Base-by-base conservation (phyloP, 1,139 yeast genomes). In the Nakaseomyces glabratus region DNA sequence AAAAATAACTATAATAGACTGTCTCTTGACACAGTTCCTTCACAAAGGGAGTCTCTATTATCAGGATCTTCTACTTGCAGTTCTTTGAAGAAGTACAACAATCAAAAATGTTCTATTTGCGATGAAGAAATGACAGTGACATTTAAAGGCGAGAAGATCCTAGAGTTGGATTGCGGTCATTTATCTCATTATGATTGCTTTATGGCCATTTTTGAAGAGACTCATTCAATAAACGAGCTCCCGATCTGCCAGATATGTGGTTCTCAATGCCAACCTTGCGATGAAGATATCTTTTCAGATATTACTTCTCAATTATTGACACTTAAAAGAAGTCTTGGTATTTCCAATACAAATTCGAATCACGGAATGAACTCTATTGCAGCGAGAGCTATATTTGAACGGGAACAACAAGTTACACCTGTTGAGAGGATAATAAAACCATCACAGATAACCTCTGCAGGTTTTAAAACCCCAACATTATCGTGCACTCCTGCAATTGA, bases 41-140 rank as follows among this genome's bases (percentile, higher is more conserved):
- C 24, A 15, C 14, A 17, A 6, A 24, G 14, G 4, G 23, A 15
- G 8, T 16, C 28, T 20, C 23, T 34, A 2, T 20, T 24, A 12
- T 4, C 22, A 12, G 32, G 22, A 3, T 28, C 38, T 8, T 13
- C 28, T 5, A 16, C 9, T 8, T 7, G 21, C 10, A 7, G 38
- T 9, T 44, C 47, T 9, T 43, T 49, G 12, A 48, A 52, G 42
- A 45, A 45, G 25, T 52, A 40, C 35, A 37, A 46, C 3, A 49
- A 49, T 8, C 51, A 49, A 23, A 35, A 28, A 2, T 63, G 69
- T 38, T 47, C 52, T 6, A 45, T 62, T 15, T 63, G 68, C 42
- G 53, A 54, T 9, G 68, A 63, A 30, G 42, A 47, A 4, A 45
- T 62, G 23, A 46, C 51, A 6, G 44, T 47, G 6, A 49, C 50